These are phyloP conservation scores for Tremella mesenterica DNA, from an alignment of 768 basidiomycete genomes.

Conservation along the genomic window DNA sequence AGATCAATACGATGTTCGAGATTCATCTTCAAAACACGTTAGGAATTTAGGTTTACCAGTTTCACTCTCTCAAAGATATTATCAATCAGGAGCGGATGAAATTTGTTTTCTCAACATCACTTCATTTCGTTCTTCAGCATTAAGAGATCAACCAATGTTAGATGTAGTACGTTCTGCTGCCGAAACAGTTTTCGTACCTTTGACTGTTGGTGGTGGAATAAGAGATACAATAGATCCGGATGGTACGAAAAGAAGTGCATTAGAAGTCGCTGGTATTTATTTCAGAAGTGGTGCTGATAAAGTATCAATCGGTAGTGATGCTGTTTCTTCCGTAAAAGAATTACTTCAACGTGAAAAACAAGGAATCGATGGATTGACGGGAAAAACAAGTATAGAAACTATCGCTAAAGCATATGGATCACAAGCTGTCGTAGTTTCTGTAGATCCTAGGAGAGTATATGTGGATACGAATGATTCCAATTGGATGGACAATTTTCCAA, in stretches of 20 bases:
- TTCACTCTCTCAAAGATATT: slow-evolving; percentile 78
- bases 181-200: slow-evolving; percentile 84
- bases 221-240: slow-evolving; percentile 93
- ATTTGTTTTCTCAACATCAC: slow-evolving; percentile 98
- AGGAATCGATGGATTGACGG: slow-evolving; percentile 49
- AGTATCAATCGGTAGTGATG: slow-evolving; percentile 93
- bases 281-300: slow-evolving; percentile 98
- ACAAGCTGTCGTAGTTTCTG: slow-evolving; percentile 96
- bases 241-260: slow-evolving; percentile 71
- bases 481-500: slow-evolving; percentile 41
- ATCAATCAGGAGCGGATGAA: slow-evolving; percentile 82
- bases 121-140: slow-evolving; percentile 91
- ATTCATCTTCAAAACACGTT: slow-evolving; percentile 56
- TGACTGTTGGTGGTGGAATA: slow-evolving; percentile 97
- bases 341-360: slow-evolving; percentile 46
- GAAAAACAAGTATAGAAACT: slow-evolving; percentile 80
- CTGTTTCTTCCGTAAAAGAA: slow-evolving; percentile 85
- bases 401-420: slow-evolving; percentile 82
- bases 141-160: slow-evolving; percentile 96
- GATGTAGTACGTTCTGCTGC: slow-evolving; percentile 86
- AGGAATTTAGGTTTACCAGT: slow-evolving; percentile 98
- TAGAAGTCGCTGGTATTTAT: slow-evolving; percentile 91
- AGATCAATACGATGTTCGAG: slow-evolving; percentile 96
- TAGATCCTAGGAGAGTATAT: slow-evolving; percentile 83
- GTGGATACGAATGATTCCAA: slow-evolving; percentile 51